Evolutionary conservation across 176 grass and related monocot species (phyloP).

Genomic region (Bonia amplexicaulis): DNA sequence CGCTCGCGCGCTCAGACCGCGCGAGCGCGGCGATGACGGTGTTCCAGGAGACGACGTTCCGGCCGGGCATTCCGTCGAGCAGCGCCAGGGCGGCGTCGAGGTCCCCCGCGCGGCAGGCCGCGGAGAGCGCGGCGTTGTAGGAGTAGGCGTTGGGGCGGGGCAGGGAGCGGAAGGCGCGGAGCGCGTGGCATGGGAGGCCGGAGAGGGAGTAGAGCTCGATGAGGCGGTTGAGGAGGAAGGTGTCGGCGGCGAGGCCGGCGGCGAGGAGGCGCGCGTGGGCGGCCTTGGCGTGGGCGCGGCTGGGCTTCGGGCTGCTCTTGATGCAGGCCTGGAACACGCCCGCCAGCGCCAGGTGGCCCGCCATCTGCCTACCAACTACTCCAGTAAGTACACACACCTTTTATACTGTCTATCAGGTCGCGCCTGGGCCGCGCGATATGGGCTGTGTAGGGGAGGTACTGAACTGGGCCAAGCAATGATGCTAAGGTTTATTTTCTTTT

Average conservation of each 20-base stretch:
- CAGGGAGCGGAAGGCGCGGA: slow-evolving; percentile 49
- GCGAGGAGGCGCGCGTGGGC: slow-evolving; percentile 62
- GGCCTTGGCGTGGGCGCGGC: slow-evolving; percentile 30
- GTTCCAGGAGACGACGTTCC: slow-evolving; percentile 70
- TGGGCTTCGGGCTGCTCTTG: slow-evolving; percentile 42
- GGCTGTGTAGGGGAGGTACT: too few relatives aligned
- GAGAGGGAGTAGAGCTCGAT: slow-evolving; percentile 82
- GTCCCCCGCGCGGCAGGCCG: slow-evolving; percentile 44
- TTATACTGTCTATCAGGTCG: background rate
- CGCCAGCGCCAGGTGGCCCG: slow-evolving; percentile 40
- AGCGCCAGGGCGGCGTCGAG: slow-evolving; percentile 46
- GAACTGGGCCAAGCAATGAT: too few relatives aligned
- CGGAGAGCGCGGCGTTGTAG: slow-evolving; percentile 61
- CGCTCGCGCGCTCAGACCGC: slow-evolving; percentile 29
- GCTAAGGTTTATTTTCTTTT: too few relatives aligned
- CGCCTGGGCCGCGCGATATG: background rate
- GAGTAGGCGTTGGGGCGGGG: slow-evolving; percentile 65
- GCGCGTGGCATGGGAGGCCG: slow-evolving; percentile 46
- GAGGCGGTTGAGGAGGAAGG: slow-evolving; percentile 85
- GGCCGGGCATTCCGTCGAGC: slow-evolving; percentile 71
- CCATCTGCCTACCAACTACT: background rate
- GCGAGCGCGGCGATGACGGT: slow-evolving; percentile 60
- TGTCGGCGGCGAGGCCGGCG: slow-evolving; percentile 51
- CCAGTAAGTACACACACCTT: background rate
- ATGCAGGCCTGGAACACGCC: slow-evolving; percentile 39